Base-by-base conservation (phyloP, 441 rosid genomes). In the Eutrema salsugineum region DNA sequence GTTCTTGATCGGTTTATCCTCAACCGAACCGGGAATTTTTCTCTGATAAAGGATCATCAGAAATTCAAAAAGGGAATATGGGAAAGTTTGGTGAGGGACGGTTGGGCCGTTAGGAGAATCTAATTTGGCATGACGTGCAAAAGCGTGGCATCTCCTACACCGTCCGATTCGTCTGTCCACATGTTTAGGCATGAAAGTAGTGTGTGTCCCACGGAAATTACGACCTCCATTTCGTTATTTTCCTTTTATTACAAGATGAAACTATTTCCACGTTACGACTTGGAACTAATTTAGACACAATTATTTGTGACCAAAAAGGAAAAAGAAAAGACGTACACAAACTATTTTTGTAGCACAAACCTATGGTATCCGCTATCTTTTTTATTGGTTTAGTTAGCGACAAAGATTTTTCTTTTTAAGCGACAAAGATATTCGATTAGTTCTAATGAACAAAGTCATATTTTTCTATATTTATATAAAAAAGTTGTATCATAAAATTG, bases 201-300 rank as follows among this genome's bases (percentile, higher is more conserved):
- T 54, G 70, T 61, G 59, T 61, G 65, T 73, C 78, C 74, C 73
- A 75, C 59, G 74, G 44, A 44, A 62, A 40, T 28, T 43, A 35
- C 27, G 19, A 68, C 57, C 55, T 8, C 58, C 56, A 48, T 43
- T 20, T 43, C 54, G 38, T 63, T 10, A 42, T 62, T 39, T 55
- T 50, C 50, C 6, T 5, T 5, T 48, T 11, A 4, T 47, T 61
- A 19, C 12, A 40, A 70, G 6, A 22, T 11, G 24, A 49, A 24
- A 27, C 9, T 22, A 22, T 70, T 36, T 36, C 28, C 14, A 49
- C 53, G 8, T 49, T 48, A 12, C 49, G 58, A 24, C n/a, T n/a
- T n/a, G n/a, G 9, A 59, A 59, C 16, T 17, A 60, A 22, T 22
- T 33, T 11, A 28, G 51, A 42, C 42, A 12, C 15, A 28, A 42